Evolutionary conservation across 148 eudicot genomes (phyloP), one percentile per base, ranked within the genome.

Genomic region (Pouteria glomerata): DNA sequence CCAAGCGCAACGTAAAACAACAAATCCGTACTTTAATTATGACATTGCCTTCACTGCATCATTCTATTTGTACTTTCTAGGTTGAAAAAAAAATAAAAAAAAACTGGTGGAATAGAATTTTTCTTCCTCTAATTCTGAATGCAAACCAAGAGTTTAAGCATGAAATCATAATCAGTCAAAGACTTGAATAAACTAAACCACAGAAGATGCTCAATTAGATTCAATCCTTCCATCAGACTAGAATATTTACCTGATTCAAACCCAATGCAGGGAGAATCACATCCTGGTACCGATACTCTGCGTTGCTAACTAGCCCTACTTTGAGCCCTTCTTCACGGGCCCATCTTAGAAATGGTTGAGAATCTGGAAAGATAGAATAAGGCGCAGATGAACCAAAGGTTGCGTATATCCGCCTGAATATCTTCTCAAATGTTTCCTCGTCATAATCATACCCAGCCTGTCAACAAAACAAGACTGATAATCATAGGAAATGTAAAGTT

Each of bases 371-470:
- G 61, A 90, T 56, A 8, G 80, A 63, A 73, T 95, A 95, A 44
- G 99, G 99, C 33, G 99, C 97, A 31, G 96, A 78, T 39, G 99
- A 95, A 68, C 99, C 99, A 72, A 95, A 95, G 65, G 96, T 80
- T 18, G 90, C 78, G 67, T 95, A 95, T 77, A 95, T 88, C 80
- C 99, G 94, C 74, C 81, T 89, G 78, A 95, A 92, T 59, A 95
- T 79, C 71, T 85, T 90, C 83, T 95, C 97, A 70, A 95, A 95
- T 62, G 97, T 92, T 79, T 90, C 97, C 77, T 95, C 96, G 44
- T 95, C 96, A 62, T 91, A 95, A 47, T 88, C 86, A 78, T 95
- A 95, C 76, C 99, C 99, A 73, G 97, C 99, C 99, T 95, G 79
- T 73, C 78, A 62, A 60, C 63, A 68, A 56, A 24, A 76, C 59